Evolutionary conservation across 495 filamentous ascomycete genomes (phyloP).

Genomic region (Glonium stellatum): DNA sequence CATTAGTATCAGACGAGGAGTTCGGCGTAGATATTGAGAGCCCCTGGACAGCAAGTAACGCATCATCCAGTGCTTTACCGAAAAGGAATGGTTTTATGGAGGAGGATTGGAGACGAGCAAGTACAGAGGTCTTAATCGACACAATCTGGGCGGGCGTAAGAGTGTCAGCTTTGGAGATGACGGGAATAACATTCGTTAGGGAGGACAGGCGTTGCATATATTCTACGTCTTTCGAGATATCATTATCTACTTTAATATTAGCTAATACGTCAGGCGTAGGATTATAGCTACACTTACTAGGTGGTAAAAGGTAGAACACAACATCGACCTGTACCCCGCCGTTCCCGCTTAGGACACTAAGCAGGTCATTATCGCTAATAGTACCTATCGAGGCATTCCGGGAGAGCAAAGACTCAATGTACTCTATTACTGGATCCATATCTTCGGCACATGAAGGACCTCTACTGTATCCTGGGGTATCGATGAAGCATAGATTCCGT

Average conservation of each 20-base stretch:
- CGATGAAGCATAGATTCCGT: conserved; percentile 90
- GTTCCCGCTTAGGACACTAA: conserved; percentile 73
- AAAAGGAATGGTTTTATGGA: conserved; percentile 67
- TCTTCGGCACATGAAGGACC: conserved; percentile 58
- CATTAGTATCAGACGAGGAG: background rate
- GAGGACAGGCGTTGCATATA: conserved; percentile 65
- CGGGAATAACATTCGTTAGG: conserved; percentile 81
- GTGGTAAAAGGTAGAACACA: conserved; percentile 71
- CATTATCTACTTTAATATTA: conserved; percentile 42
- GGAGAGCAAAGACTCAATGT: conserved; percentile 66
- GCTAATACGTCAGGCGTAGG: background rate
- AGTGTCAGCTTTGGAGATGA: conserved; percentile 73
- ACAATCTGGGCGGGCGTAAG: conserved; percentile 54
- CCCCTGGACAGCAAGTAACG: conserved; percentile 17
- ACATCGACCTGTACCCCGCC: conserved; percentile 87
- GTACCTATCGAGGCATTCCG: conserved; percentile 53
- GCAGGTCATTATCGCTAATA: conserved; percentile 63
- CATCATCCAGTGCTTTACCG: conserved; percentile 33
- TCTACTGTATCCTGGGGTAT: conserved; percentile 69
- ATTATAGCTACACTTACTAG: conserved; percentile 44
- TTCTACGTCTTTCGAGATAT: conserved; percentile 66
- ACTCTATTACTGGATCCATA: conserved; percentile 62
- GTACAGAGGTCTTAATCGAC: conserved; percentile 55
- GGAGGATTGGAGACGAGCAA: conserved; percentile 51
- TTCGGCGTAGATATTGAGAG: conserved; percentile 7